These are phyloP conservation scores for Rhizopogon rudus DNA, from an alignment of 768 basidiomycete genomes.

Conservation along the genomic window DNA sequence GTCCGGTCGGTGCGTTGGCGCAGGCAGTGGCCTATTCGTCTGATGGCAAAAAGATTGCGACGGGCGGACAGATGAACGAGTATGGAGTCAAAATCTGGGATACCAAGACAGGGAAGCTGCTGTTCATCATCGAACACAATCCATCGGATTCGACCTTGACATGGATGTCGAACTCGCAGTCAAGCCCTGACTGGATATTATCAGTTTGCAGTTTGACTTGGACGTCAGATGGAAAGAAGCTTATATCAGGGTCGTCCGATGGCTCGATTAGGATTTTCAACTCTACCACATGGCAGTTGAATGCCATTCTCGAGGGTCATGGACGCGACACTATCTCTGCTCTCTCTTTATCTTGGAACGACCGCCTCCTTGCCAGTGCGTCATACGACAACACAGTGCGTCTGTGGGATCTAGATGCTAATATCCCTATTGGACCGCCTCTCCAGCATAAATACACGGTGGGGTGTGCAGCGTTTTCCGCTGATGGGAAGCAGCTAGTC, in stretches of 20 bases:
- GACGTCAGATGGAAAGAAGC: background rate
- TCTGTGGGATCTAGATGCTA: background rate
- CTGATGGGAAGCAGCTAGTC: background rate
- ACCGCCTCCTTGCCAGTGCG: background rate
- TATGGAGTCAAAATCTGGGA: background rate
- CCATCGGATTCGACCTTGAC: too few relatives aligned
- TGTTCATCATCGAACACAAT: background rate
- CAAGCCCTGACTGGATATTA: too few relatives aligned
- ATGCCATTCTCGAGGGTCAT: background rate
- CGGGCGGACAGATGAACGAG: background rate
- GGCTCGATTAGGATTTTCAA: background rate
- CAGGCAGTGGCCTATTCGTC: conserved; percentile 27
- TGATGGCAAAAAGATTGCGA: conserved; percentile 9
- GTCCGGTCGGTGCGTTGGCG: conserved; percentile 2
- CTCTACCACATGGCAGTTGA: background rate
- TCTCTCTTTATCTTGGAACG: background rate
- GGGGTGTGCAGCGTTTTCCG: background rate
- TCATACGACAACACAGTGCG: background rate
- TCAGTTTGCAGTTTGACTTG: background rate
- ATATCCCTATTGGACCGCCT: background rate
- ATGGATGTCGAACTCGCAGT: too few relatives aligned
- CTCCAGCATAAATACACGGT: background rate
- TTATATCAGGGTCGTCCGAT: background rate
- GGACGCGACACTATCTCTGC: background rate
- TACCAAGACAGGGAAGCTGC: background rate